Percentiles rank a stretch among this genome's conserved stretches.
phyloP scores from a whole-genome alignment of 352 stramenopile species.

The Aphanomyces euteiches region DNA sequence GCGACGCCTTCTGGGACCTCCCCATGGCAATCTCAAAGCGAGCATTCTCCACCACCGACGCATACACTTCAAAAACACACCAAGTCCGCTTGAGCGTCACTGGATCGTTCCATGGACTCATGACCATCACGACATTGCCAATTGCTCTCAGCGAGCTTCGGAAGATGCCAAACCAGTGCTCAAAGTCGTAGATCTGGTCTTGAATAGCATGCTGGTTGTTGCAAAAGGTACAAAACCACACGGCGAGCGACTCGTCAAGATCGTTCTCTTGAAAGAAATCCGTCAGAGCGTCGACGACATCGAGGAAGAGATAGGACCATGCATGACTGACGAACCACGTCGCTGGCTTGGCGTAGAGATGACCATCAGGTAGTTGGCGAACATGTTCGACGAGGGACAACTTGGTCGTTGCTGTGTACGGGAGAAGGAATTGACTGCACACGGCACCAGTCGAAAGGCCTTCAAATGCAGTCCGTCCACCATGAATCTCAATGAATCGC shows the following conservation, averaged over 20 bases:
- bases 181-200: background rate
- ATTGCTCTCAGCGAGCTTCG: background rate
- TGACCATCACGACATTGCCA: slow-evolving; percentile 18
- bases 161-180: background rate
- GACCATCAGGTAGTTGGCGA: background rate
- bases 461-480: slow-evolving; percentile 2
- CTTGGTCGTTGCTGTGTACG: background rate
- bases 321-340: slow-evolving; percentile 27
- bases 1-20: background rate
- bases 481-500: background rate
- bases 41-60: background rate
- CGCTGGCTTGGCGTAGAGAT: background rate
- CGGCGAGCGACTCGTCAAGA: background rate
- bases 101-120: slow-evolving; percentile 13
- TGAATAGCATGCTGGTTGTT: slow-evolving; percentile 12
- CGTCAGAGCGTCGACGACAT: slow-evolving; percentile 2
- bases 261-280: background rate
- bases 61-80: slow-evolving; percentile 20
- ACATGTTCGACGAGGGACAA: slow-evolving; percentile 14
- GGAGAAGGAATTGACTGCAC: slow-evolving; percentile 7
- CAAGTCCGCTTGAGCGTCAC: background rate
- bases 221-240: slow-evolving; percentile 23
- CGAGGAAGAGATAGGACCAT: slow-evolving; percentile 24
- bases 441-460: background rate
- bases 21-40: slow-evolving; percentile 18